These are phyloP conservation scores for Cladosporium sp. DNA, from an alignment of 2,329 filamentous ascomycete genomes.

Conservation along the genomic window DNA sequence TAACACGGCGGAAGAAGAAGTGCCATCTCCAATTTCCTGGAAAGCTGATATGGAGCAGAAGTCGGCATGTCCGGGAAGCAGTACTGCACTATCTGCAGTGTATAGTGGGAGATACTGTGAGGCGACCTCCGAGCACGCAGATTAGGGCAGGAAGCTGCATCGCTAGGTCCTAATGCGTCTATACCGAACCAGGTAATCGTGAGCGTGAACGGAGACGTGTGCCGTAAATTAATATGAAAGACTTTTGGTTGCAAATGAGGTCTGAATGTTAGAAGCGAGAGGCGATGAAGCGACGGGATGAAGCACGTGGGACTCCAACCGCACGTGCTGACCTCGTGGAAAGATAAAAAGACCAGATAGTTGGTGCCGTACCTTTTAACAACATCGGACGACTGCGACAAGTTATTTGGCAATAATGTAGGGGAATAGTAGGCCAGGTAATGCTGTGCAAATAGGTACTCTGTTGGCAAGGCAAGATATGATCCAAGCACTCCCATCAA, in stretches of 20 bases:
- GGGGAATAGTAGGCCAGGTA: not conserved
- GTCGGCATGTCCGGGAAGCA: not conserved
- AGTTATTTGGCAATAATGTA: not conserved
- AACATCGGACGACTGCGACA: not conserved
- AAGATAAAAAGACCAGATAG: not conserved
- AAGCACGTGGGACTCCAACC: not conserved
- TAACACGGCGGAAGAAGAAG: not conserved
- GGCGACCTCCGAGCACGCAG: constrained; percentile 1
- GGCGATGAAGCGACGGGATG: not conserved
- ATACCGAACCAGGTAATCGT: not conserved
- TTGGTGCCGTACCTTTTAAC: not conserved
- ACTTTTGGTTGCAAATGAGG: not conserved
- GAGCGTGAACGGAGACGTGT: not conserved
- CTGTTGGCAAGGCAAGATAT: not conserved
- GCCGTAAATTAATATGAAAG: not conserved
- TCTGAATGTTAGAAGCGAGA: not conserved
- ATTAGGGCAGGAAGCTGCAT: not conserved
- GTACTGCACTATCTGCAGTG: not conserved
- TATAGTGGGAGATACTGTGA: not conserved
- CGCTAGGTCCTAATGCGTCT: not conserved
- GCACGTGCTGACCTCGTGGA: not conserved
- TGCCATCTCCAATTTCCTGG: constrained; percentile 1
- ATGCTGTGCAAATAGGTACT: not conserved
- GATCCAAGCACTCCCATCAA: not conserved
- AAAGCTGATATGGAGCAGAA: not conserved